Evolutionary conservation across 176 grass and related monocot genomes (phyloP), one percentile per base, ranked within the genome.

Genomic region (Triticum monococcum): DNA sequence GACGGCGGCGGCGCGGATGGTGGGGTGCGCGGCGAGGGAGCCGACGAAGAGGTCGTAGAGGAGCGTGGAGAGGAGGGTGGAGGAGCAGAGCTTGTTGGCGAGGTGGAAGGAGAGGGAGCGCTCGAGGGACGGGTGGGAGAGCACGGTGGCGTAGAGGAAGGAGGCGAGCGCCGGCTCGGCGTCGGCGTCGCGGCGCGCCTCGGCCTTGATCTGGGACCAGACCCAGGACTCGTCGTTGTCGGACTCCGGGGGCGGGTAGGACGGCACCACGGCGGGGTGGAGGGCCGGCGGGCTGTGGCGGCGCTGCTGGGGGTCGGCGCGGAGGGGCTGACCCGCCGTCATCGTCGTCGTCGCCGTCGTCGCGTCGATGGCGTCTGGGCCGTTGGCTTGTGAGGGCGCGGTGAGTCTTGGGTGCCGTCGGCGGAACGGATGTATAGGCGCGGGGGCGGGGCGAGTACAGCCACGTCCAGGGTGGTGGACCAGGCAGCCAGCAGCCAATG

Each of bases 11-110:
- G 81, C 71, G 62, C 86, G 84, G 33, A 97, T 40, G 30, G 90
- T 74, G 24, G 90, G 92, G 37, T 92, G 90, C 17, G 90, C 72
- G 32, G 92, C 70, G 78, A 97, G 88, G 33, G 86, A 84, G 59
- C 79, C 87, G 11, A 98, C 52, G 85, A 98, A 98, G 85, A 98
- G 83, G 79, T 98, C 95, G 72, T 98, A 98, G 52, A 98, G 89
- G 30, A 98, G 89, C 22, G 93, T 98, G 46, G 95, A 93, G 43
- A 98, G 84, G 12, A 98, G 93, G 3, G 95, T 98, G 31, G 93
- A 95, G 72, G 95, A 98, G 87, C 93, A 95, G 56, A 98, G 91
- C 91, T 98, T 98, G 81, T 98, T 98, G 52, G 95, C 95, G 69
- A 98, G 95, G 85, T 98, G 95, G 89, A 98, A 98, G 23, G 93